Percentiles rank a stretch among this genome's conserved stretches.
phyloP scores from a whole-genome alignment of 2,329 filamentous ascomycete genomes.

The Diaporthe citrichinensis region DNA sequence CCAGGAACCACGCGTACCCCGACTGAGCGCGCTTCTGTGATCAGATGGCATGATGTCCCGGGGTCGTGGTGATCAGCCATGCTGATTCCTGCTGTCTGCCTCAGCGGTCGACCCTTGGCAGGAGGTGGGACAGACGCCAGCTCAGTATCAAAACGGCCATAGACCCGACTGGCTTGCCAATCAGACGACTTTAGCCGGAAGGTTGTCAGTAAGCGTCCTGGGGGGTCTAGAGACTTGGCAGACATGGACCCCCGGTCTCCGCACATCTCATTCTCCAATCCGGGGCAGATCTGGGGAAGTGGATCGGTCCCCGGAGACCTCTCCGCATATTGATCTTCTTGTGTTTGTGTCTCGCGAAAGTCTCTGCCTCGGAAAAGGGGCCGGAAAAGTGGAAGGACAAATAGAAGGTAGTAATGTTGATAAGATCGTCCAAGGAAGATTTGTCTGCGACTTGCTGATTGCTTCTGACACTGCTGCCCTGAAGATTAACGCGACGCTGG shows the following conservation, averaged over 20 bases:
- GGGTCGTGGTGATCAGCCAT: slow-evolving; percentile 23
- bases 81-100: slow-evolving; percentile 21
- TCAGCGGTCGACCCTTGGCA: slow-evolving; percentile 23
- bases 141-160: slow-evolving; percentile 22
- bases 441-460: neutral
- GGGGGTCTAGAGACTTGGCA: slow-evolving; percentile 26
- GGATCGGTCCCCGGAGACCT: neutral
- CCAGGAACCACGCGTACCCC: slow-evolving; percentile 15
- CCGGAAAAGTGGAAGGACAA: slow-evolving; percentile 28
- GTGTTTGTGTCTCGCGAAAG: neutral
- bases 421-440: neutral
- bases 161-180: slow-evolving; percentile 31
- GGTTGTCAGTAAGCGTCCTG: slow-evolving; percentile 18
- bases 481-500: neutral
- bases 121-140: slow-evolving; percentile 7
- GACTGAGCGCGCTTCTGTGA: slow-evolving; percentile 29
- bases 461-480: neutral
- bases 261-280: slow-evolving; percentile 23
- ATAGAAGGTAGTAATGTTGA: slow-evolving; percentile 17
- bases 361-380: slow-evolving; percentile 16
- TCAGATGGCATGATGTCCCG: slow-evolving; percentile 24
- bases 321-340: slow-evolving; percentile 20
- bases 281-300: slow-evolving; percentile 34
- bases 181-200: slow-evolving; percentile 31
- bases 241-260: slow-evolving; percentile 29